phyloP scores from a whole-genome alignment of 2,329 filamentous ascomycete species.

The Exserohilum turcica region DNA sequence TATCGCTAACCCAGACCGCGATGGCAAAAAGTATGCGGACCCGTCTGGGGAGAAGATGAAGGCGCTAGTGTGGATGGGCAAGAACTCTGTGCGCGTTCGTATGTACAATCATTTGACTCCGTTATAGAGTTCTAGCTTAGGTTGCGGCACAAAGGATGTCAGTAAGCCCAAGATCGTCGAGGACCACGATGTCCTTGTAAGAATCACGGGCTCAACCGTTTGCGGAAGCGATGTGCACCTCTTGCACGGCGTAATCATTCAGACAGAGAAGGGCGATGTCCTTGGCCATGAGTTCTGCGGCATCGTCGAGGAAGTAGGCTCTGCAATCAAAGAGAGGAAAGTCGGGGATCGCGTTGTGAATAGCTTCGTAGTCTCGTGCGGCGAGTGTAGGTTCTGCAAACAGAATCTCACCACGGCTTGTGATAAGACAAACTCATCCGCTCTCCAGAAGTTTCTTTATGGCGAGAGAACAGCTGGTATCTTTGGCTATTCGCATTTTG shows the following conservation, averaged over 20 bases:
- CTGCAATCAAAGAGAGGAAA: conserved; percentile 49
- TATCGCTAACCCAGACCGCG: background rate
- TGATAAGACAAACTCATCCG: conserved; percentile 77
- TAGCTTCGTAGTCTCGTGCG: conserved; percentile 79
- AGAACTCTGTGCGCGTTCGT: conserved; percentile 68
- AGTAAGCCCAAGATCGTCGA: conserved; percentile 75
- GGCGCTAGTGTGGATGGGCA: conserved; percentile 79
- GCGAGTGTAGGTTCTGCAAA: conserved; percentile 74
- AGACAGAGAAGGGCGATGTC: conserved; percentile 57
- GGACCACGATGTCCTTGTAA: conserved; percentile 75
- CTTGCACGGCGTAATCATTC: conserved; percentile 52
- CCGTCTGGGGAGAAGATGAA: conserved; percentile 62
- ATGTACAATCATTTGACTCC: background rate
- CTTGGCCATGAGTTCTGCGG: conserved; percentile 59
- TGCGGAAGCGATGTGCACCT: conserved; percentile 67
- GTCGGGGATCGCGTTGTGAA: conserved; percentile 70
- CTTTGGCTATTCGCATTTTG: conserved; percentile 69
- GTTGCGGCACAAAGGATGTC: conserved; percentile 61
- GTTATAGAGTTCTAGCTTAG: background rate
- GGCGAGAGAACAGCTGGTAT: conserved; percentile 73
- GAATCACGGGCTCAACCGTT: conserved; percentile 69
- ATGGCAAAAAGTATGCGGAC: background rate
- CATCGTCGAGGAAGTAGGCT: conserved; percentile 54
- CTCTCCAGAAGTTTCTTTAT: conserved; percentile 73
- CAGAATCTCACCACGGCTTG: conserved; percentile 79